phyloP scores from a whole-genome alignment of 768 basidiomycete species.

The Trametes coccinea region DNA sequence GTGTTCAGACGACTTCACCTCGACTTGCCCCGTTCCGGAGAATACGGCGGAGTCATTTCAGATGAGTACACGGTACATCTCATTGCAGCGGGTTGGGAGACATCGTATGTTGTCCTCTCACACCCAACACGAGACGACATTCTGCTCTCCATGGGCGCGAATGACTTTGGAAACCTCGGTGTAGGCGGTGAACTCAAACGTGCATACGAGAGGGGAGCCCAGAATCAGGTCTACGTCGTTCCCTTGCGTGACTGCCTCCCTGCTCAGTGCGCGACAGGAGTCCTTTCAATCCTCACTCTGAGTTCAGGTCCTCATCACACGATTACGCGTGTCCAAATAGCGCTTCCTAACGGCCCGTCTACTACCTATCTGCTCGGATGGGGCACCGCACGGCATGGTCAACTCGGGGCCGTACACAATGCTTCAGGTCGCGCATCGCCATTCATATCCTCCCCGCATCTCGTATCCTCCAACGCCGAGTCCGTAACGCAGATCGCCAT shows the following conservation, averaged over 20 bases:
- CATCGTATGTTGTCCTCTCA: constrained; percentile 69
- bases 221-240: constrained; percentile 41
- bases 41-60: constrained; percentile 30
- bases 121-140: constrained; percentile 44
- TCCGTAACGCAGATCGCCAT: constrained; percentile 34
- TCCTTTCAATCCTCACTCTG: constrained; percentile 33
- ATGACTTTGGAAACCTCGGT: constrained; percentile 86
- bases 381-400: constrained; percentile 85
- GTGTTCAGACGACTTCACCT: constrained; percentile 53
- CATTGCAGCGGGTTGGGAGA: constrained; percentile 81
- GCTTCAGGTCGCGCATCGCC: constrained; percentile 28
- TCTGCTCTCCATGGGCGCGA: constrained; percentile 76
- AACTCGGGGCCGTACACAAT: constrained; percentile 54
- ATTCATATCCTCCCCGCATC: constrained; percentile 34
- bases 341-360: no score
- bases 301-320: constrained; percentile 73
- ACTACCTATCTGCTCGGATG: no score
- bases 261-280: neutral
- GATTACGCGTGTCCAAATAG: no score
- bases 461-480: constrained; percentile 33
- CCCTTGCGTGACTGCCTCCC: constrained; percentile 33
- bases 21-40: constrained; percentile 29
- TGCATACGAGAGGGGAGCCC: constrained; percentile 1
- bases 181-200: constrained; percentile 35
- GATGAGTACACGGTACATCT: constrained; percentile 45